A percentile compares a stretch with the other conserved stretches of the same genome.
Conservation (phyloP, 768 basidiomycete genomes). For the Hygrocybe punicea region DNA sequence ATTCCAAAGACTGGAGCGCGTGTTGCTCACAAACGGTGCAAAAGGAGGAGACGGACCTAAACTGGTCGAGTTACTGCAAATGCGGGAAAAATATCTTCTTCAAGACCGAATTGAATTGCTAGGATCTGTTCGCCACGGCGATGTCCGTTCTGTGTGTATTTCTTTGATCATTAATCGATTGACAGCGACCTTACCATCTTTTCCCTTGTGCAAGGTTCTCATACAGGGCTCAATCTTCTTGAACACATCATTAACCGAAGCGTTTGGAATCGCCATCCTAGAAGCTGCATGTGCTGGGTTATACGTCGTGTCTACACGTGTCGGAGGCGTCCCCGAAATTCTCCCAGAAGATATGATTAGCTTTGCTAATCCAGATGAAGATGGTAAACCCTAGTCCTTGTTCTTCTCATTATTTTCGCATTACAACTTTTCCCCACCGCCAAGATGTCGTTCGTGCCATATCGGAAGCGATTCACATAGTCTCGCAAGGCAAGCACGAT, state of each 20-base stretch:
- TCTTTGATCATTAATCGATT: not conserved
- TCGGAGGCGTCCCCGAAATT: constrained; percentile 95
- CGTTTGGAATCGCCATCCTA: constrained; percentile 95
- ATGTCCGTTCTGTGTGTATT: constrained; percentile 71
- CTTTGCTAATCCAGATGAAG: constrained; percentile 90
- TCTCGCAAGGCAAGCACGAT: constrained; percentile 66
- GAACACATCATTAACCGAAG: constrained; percentile 93
- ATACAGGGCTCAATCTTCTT: constrained; percentile 85
- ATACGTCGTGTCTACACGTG: constrained; percentile 90
- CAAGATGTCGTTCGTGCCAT: constrained; percentile 83
- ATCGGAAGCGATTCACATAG: constrained; percentile 70
- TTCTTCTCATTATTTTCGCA: not conserved
- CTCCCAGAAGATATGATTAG: constrained; percentile 93
- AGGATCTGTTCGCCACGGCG: constrained; percentile 73
- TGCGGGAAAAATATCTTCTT: constrained; percentile 85
- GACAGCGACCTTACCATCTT: not conserved
- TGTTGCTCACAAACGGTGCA: not conserved
- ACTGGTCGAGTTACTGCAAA: constrained; percentile 89
- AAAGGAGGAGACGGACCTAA: constrained; percentile 96
- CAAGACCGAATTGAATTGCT: constrained; percentile 92
- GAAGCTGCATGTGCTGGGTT: constrained; percentile 95
- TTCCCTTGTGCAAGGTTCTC: constrained; percentile 58
- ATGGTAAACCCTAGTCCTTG: constrained; percentile 50
- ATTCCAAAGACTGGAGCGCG: not conserved
- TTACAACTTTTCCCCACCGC: not conserved